Base-by-base conservation (phyloP, 768 basidiomycete genomes). In the Boletellus ananiceps region DNA sequence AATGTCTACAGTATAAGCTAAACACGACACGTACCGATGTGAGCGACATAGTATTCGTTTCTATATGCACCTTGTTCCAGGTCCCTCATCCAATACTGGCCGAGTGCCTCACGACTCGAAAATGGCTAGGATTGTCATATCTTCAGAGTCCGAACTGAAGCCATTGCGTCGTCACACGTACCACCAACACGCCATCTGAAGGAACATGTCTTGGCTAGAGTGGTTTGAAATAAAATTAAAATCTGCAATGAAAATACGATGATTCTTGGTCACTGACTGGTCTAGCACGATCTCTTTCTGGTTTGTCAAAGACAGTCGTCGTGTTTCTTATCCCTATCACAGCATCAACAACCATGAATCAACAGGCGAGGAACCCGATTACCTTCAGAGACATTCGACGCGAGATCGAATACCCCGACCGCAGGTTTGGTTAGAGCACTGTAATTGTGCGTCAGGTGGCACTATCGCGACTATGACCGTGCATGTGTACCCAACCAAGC, bases 11-110 rank as follows among this genome's bases (percentile, higher is more conserved):
- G 46, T 13, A 47, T 40, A 35, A 25, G 40, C 8, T 4, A n/a
- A 34, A n/a, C 35, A 25, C 21, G 15, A 34, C 15, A 59, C 83
- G 62, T 63, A 93, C 91, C 84, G 52, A 95, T 84, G 60, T 98
- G 95, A 5, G 94, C 95, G 43, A 97, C 85, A 62, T 97, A 97
- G 25, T 71, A 71, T 61, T 97, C 93, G 52, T 78, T 73, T 51
- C 91, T 81, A 67, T 86, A 98, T 14, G 81, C 76, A 9, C 95
- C 96, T 50, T 90, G 83, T 56, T 93, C 91, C 14, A 98, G 69
- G 63, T 97, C 95, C 69, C 83, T 90, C 78, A 98, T 85, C 95
- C 96, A 98, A 58, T 86, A 91, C 68, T 98, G 96, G 6, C 96
- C 96, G 8, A 89, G 71, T 0, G 94, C 91, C 65, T 96, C 94